phyloP scores from a whole-genome alignment of 108 stramenopile genomes.

The Thalassiosira profunda region DNA sequence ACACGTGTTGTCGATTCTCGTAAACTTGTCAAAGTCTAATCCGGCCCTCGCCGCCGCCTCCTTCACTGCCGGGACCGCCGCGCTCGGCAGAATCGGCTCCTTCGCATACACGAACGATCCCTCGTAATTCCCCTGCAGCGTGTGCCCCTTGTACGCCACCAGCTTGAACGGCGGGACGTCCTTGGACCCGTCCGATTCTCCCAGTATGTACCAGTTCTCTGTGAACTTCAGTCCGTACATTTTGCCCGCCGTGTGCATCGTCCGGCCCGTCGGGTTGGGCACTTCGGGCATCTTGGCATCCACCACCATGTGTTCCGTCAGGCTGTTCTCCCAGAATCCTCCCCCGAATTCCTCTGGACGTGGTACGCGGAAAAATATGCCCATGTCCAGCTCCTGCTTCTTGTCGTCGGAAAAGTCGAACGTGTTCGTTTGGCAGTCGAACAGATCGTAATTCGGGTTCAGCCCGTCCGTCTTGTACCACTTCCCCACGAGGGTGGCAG shows the following conservation, averaged over 20 bases:
- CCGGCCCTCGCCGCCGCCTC: slow-evolving; percentile 84
- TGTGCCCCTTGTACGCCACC: slow-evolving; percentile 96
- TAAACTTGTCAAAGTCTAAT: slow-evolving; percentile 74
- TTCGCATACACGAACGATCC: slow-evolving; percentile 94
- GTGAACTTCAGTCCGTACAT: slow-evolving; percentile 94
- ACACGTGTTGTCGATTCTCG: slow-evolving; percentile 82
- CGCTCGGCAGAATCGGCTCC: slow-evolving; percentile 73
- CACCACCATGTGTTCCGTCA: slow-evolving; percentile 90
- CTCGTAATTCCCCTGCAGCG: slow-evolving; percentile 96
- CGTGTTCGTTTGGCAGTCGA: slow-evolving; percentile 94
- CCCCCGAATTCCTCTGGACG: slow-evolving; percentile 78
- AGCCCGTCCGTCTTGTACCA: slow-evolving; percentile 97
- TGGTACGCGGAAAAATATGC: slow-evolving; percentile 87
- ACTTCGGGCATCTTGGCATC: slow-evolving; percentile 49
- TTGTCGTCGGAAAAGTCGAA: slow-evolving; percentile 62
- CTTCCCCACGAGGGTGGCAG: slow-evolving; percentile 72
- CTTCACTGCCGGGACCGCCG: slow-evolving; percentile 78
- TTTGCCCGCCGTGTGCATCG: slow-evolving; percentile 91
- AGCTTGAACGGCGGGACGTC: slow-evolving; percentile 83
- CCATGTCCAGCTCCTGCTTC: slow-evolving; percentile 73
- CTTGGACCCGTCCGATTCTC: slow-evolving; percentile 76
- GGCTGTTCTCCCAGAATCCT: slow-evolving; percentile 91
- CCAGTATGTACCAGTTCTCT: slow-evolving; percentile 96
- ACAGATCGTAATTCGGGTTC: slow-evolving; percentile 95
- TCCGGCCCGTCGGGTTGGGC: slow-evolving; percentile 54